Evolutionary conservation across 495 filamentous ascomycete species (phyloP), one percentile per base, ranked within the genome.

Genomic region (Talaromyces nanjingensis): DNA sequence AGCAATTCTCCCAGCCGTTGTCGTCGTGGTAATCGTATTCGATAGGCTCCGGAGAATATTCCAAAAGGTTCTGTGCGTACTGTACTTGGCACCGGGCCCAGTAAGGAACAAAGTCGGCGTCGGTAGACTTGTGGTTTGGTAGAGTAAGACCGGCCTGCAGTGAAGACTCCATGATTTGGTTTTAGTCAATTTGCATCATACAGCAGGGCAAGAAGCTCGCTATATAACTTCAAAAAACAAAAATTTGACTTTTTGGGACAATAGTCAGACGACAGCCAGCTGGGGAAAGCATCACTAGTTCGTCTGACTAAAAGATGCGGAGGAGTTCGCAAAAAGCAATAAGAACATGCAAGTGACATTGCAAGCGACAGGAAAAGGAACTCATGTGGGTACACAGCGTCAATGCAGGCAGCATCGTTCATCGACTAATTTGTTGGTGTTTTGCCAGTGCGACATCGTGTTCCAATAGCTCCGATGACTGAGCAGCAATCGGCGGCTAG

Each of bases 1-100:
- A 81, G 59, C 72, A 77, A 63, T 78, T 81, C 29, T 81, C 78
- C 63, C 68, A 70, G 56, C 76, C 78, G 64, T 78, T 77, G n/a
- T 75, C 72, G 70, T 81, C 78, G 69, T 79, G 66, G 72, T 75
- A 67, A 42, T 78, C 77, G 78, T 79, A 81, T 47, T 77, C 77
- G 68, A 81, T 78, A 49, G 76, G 78, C 34, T 81, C 73, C 68
- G 75, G 69, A 18, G 77, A 75, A 64, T 62, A 74, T 59, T 75
- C 74, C 16, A 80, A 67, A 1, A 80, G 69, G 54, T 79, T 72
- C 59, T 76, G 74, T 3, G 78, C 77, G 70, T 72, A 74, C 63
- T 78, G 72, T 37, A 72, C 66, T 45, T 68, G 64, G 62, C 71
- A 73, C 54, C 73, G 75, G 42, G 77, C 77, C 78, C 78, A 81